A percentile compares a stretch with the other conserved stretches of the same genome.
These are phyloP conservation scores for Boechera retrofracta DNA, from an alignment of 345 rosid species.

Conservation along the genomic window DNA sequence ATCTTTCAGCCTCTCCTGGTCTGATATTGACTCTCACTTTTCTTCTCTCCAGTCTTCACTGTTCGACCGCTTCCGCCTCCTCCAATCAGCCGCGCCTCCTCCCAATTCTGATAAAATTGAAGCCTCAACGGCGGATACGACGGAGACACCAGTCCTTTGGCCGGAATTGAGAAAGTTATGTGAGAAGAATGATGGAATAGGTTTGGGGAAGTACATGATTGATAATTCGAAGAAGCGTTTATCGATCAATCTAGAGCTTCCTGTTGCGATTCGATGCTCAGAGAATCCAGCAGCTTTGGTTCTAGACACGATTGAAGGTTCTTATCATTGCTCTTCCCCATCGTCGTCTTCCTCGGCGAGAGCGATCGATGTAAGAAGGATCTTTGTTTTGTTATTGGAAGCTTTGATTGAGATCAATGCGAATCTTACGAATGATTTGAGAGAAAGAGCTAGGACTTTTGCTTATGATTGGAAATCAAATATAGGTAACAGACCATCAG, in stretches of 20 bases:
- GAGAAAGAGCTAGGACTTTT: slow-evolving; percentile 62
- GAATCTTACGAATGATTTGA: slow-evolving; percentile 48
- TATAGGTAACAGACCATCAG: slow-evolving; percentile 43
- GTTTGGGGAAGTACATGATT: slow-evolving; percentile 56
- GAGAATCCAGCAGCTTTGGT: slow-evolving; percentile 58
- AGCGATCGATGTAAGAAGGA: slow-evolving; percentile 43
- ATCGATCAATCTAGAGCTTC: slow-evolving; percentile 50
- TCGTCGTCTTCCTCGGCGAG: background rate
- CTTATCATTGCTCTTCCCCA: slow-evolving; percentile 33
- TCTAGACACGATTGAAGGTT: slow-evolving; percentile 71
- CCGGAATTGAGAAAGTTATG: slow-evolving; percentile 56
- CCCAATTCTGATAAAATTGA: slow-evolving; percentile 13
- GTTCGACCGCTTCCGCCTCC: slow-evolving; percentile 51
- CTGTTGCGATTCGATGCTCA: slow-evolving; percentile 47
- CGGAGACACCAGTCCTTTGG: slow-evolving; percentile 39
- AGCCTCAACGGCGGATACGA: background rate
- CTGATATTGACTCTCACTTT: slow-evolving; percentile 72
- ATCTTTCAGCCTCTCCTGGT: slow-evolving; percentile 61
- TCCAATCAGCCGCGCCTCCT: slow-evolving; percentile 45
- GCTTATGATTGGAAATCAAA: slow-evolving; percentile 69
- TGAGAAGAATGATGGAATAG: slow-evolving; percentile 70
- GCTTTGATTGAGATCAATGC: slow-evolving; percentile 50
- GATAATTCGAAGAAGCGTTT: slow-evolving; percentile 44
- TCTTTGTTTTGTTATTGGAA: slow-evolving; percentile 62
- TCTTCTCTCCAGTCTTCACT: slow-evolving; percentile 51